Base-by-base conservation (phyloP, 768 basidiomycete species). In the Kwoniella botswanensis region DNA sequence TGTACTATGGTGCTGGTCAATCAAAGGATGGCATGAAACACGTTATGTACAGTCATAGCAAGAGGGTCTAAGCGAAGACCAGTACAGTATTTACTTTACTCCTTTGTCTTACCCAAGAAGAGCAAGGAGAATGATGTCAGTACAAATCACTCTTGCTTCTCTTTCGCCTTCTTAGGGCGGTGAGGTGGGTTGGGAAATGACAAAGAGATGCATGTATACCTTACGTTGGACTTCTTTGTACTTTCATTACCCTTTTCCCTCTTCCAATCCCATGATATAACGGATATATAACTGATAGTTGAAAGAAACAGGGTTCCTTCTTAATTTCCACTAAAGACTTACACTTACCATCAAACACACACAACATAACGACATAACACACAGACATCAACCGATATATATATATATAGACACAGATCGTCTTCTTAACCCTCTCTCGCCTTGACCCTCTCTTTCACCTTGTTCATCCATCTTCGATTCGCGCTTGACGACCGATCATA, bases 301-400 rank as follows among this genome's bases (percentile, higher is more conserved):
- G 22, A 58, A 4, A 35, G n/a, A 58, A 61, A 42, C 46, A 46
- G 59, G 59, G 59, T 61, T 21, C 22, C 59, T 61, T 44, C 17
- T 61, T 44, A 22, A 44, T n/a, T 61, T 12, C 26, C 21, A 17
- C 9, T n/a, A 42, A 26, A 29, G 17, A 17, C 22, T 52, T 5
- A 15, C 15, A 15, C 5, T 52, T 21, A 52, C 15, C 50, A 52
- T 52, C 12, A 59, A 12, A 41, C 22, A 41, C 57, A 59, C 29
- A 29, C 22, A 59, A 17, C 57, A 1, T 5, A 6, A 60, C 41
- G 43, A 15, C 59, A 21, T 5, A 7, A 61, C 59, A 61, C 59
- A 41, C 57, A 59, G 57, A 41, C 50, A 21, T 52, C 50, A 18
- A 17, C 21, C 50, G 11, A 52, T 55, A 55, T 13, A 55, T 55